Evolutionary conservation across 2,329 filamentous ascomycete genomes (phyloP), one percentile per base, ranked within the genome.

Genomic region (Nemania abortiva): DNA sequence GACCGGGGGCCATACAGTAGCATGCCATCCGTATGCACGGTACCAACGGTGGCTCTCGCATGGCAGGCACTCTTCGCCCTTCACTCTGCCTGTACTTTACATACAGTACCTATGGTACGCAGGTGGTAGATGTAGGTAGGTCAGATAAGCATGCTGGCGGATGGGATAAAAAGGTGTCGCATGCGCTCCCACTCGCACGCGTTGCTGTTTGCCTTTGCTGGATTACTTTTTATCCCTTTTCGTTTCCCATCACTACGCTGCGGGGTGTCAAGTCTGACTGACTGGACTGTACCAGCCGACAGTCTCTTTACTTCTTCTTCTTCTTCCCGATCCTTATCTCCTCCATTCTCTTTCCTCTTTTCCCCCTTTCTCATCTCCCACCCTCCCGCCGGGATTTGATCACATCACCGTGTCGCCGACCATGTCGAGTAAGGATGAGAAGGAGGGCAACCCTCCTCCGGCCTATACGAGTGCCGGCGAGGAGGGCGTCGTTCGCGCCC

Each of bases 401-500:
- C 27, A 11, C 10, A n/a, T n/a, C 52, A 15, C 47, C 57, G 27
- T 53, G 39, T 60, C 52, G 49, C 55, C 63, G n/a, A 57, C 60
- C 66, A 77, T 74, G 73, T 74, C 73, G 60, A 72, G 60, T 62
- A 70, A 69, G 62, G 74, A 77, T 56, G 77, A 79, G 74, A 79
- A 79, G 68, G 74, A 78, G 64, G 64, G 71, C 39, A 71, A 69
- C 66, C 65, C 72, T 65, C 68, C 73, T 45, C 75, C 76, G 58
- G 71, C 70, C 55, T 78, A 77, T 63, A 24, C 53, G 37, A 59
- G 50, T 18, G 42, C 27, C 22, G 61, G 37, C 20, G 62, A 65
- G 9, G 76, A 78, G 20, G 74, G 72, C 37, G 68, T 72, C 9
- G 55, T 63, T 6, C 74, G 71, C 29, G 65, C 72, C 29, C 78